Percentiles rank a stretch among this genome's conserved stretches.
These are phyloP conservation scores for Xanthoconium purpureum DNA, from an alignment of 768 basidiomycete genomes.

Conservation along the genomic window DNA sequence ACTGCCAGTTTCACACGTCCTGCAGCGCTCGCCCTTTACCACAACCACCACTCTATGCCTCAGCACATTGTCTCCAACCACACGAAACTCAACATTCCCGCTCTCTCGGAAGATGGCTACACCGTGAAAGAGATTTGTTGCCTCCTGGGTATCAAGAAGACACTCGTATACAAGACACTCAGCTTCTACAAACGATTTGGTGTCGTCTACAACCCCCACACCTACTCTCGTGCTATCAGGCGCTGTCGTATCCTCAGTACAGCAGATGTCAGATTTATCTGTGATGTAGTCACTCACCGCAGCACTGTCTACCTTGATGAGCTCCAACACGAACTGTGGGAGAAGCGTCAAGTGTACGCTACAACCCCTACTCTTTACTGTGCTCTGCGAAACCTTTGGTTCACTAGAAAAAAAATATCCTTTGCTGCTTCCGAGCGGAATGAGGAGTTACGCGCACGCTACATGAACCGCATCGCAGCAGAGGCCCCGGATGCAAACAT, in stretches of 20 bases:
- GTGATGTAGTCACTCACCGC: neutral
- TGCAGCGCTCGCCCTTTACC: too few relatives aligned
- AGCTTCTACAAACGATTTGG: neutral
- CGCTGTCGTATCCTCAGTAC: neutral
- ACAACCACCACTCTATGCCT: too few relatives aligned
- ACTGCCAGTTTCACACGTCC: too few relatives aligned
- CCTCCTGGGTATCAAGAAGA: slow-evolving; percentile 1
- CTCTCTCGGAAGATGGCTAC: neutral
- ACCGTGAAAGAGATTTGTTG: neutral
- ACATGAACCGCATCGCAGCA: slow-evolving; percentile 9
- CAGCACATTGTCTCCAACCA: too few relatives aligned
- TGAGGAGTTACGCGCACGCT: neutral
- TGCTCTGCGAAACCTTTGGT: neutral
- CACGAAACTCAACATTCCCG: neutral
- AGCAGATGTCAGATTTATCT: neutral
- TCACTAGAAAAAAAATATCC: slow-evolving; percentile 8
- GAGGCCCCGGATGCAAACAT: slow-evolving; percentile 17
- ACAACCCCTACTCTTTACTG: neutral
- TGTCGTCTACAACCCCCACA: neutral
- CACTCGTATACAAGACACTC: neutral
- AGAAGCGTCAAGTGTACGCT: neutral
- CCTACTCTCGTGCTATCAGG: neutral
- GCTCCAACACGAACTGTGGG: neutral
- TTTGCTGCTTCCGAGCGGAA: slow-evolving; percentile 9
- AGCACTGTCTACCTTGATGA: slow-evolving; percentile 3